phyloP scores from a whole-genome alignment of 352 stramenopile genomes.

The Elongisporangium anandrum region DNA sequence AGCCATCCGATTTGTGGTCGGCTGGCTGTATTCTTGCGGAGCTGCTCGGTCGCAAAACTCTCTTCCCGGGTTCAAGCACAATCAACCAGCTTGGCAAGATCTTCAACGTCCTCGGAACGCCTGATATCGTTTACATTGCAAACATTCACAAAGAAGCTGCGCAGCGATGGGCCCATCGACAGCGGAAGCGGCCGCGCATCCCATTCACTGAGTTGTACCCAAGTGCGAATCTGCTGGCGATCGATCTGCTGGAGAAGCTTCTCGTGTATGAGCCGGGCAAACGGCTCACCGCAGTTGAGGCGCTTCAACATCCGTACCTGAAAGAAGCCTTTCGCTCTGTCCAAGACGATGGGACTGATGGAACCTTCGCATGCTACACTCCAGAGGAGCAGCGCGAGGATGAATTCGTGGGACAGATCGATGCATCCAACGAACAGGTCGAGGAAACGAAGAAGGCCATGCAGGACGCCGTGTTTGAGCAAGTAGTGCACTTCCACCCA shows the following conservation, averaged over 20 bases:
- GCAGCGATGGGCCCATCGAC: slow-evolving; percentile 66
- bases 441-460: slow-evolving; percentile 54
- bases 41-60: slow-evolving; percentile 89
- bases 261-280: slow-evolving; percentile 59
- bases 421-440: slow-evolving; percentile 71
- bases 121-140: slow-evolving; percentile 56
- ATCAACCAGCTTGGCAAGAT: slow-evolving; percentile 97
- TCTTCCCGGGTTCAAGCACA: slow-evolving; percentile 96
- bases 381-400: slow-evolving; percentile 55
- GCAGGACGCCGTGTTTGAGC: slow-evolving; percentile 77
- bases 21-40: slow-evolving; percentile 96
- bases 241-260: slow-evolving; percentile 75
- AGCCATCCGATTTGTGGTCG: slow-evolving; percentile 78
- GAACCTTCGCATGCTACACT: slow-evolving; percentile 28
- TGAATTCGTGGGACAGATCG: slow-evolving; percentile 54
- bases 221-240: slow-evolving; percentile 58
- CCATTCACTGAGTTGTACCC: slow-evolving; percentile 73
- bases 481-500: slow-evolving; percentile 74
- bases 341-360: slow-evolving; percentile 9
- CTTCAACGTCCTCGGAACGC: slow-evolving; percentile 90
- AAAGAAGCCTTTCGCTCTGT: slow-evolving; percentile 60
- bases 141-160: slow-evolving; percentile 68
- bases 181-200: slow-evolving; percentile 47
- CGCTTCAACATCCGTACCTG: slow-evolving; percentile 94
- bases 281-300: slow-evolving; percentile 89